Evolutionary conservation across 1,284 basidiomycete genomes (phyloP).

Genomic region (Exobasidium cylindrosporum): DNA sequence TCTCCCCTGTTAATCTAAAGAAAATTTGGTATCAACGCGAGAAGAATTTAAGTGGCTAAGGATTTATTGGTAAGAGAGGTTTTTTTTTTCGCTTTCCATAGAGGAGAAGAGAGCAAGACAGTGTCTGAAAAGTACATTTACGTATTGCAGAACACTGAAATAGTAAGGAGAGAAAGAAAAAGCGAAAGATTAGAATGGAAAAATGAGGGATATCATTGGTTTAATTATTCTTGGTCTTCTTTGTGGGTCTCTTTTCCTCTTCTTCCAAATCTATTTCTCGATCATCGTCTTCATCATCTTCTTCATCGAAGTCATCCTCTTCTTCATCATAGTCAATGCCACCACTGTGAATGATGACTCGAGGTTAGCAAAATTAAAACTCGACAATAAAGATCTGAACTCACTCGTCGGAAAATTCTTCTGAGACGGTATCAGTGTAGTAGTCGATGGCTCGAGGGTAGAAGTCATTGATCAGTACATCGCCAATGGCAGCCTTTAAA

Average conservation of each 20-base stretch:
- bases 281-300: constrained; percentile 46
- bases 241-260: constrained; percentile 37
- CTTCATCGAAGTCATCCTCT: constrained; percentile 39
- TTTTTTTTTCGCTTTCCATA: no score
- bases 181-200: neutral
- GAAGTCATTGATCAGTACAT: constrained; percentile 46
- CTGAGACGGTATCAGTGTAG: constrained; percentile 32
- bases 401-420: neutral
- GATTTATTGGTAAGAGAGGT: no score
- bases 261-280: constrained; percentile 50
- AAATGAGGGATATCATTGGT: neutral
- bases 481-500: constrained; percentile 46
- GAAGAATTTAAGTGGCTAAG: no score
- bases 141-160: neutral
- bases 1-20: no score
- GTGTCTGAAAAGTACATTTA: neutral
- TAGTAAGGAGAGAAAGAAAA: neutral
- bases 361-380: no score
- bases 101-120: no score
- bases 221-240: constrained; percentile 35
- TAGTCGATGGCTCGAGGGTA: constrained; percentile 49
- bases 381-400: no score
- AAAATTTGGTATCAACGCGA: no score
- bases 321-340: constrained; percentile 31
- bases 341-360: neutral